phyloP scores from a whole-genome alignment of 768 basidiomycete genomes.

The Russula sp. region DNA sequence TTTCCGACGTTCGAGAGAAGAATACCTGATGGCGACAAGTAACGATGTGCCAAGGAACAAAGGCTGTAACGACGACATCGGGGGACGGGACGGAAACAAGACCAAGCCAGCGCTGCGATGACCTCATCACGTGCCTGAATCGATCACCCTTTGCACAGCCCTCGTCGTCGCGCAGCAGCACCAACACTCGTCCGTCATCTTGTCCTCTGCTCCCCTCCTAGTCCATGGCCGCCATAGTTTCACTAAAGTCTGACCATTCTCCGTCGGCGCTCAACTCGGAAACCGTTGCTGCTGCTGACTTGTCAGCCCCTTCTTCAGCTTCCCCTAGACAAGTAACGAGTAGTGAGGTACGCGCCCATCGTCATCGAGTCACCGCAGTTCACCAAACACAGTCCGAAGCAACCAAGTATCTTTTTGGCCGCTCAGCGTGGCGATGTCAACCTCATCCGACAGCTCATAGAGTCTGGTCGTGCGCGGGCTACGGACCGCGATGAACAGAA shows the following conservation, averaged over 20 bases:
- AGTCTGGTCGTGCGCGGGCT: slow-evolving; percentile 60
- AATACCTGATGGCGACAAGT: slow-evolving; percentile 1
- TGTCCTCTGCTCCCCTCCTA: neutral
- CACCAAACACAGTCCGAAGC: neutral
- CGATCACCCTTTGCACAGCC: neutral
- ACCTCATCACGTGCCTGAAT: neutral
- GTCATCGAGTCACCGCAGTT: neutral
- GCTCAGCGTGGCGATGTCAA: slow-evolving; percentile 81
- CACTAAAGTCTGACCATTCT: slow-evolving; percentile 44
- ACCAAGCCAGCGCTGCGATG: too few relatives aligned
- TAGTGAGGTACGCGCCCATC: slow-evolving; percentile 3
- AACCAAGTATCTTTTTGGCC: slow-evolving; percentile 72
- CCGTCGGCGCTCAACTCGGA: slow-evolving; percentile 36
- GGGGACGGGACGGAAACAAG: neutral
- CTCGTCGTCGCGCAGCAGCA: neutral
- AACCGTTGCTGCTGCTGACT: slow-evolving; percentile 37
- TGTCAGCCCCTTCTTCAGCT: slow-evolving; percentile 27
- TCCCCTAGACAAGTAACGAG: neutral
- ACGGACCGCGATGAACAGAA: slow-evolving; percentile 84
- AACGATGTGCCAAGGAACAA: neutral
- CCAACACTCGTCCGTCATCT: neutral
- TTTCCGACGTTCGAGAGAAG: neutral
- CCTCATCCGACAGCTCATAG: slow-evolving; percentile 56
- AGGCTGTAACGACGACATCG: neutral
- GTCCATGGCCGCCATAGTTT: slow-evolving; percentile 29